Conservation (phyloP, 371 early-diverging fungal genomes). For the Apophysomyces variabilis region DNA sequence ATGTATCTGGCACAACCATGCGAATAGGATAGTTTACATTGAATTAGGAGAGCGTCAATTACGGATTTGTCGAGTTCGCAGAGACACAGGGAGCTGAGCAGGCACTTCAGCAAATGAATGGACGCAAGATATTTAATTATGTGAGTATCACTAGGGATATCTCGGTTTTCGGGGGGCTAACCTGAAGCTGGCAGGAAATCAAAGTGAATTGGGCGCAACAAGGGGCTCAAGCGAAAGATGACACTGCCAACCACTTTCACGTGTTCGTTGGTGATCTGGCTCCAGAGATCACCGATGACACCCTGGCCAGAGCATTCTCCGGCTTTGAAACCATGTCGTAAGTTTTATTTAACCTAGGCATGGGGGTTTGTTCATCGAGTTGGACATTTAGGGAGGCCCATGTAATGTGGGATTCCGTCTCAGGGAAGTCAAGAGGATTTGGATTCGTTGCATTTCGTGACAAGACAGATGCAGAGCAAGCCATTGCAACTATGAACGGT, state of each 20-base stretch:
- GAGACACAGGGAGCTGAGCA: conserved; percentile 67
- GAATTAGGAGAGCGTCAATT: conserved; percentile 63
- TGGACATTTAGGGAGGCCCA: conserved; percentile 71
- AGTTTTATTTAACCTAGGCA: conserved; percentile 25
- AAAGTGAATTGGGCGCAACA: conserved; percentile 87
- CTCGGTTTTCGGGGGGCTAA: not conserved
- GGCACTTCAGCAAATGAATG: conserved; percentile 73
- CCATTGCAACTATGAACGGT: conserved; percentile 84
- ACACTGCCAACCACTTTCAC: conserved; percentile 72
- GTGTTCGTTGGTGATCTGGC: conserved; percentile 89
- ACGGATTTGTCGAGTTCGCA: conserved; percentile 82
- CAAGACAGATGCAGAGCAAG: conserved; percentile 82
- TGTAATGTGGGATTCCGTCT: conserved; percentile 87
- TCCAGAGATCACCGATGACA: conserved; percentile 81
- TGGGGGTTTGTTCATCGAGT: too few species aligned
- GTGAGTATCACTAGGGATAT: conserved; percentile 26
- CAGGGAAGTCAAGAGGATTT: conserved; percentile 89
- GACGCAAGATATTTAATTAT: conserved; percentile 57
- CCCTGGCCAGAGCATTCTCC: conserved; percentile 74
- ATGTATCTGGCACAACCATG: not conserved
- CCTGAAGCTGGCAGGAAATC: conserved; percentile 62
- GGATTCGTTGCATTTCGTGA: conserved; percentile 90
- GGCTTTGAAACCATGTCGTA: conserved; percentile 79
- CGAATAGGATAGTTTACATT: not conserved
- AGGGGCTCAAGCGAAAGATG: conserved; percentile 64